Percentiles rank a stretch among this genome's conserved stretches.
These are phyloP conservation scores for Salix viminalis DNA, from an alignment of 345 rosid species.

Conservation along the genomic window DNA sequence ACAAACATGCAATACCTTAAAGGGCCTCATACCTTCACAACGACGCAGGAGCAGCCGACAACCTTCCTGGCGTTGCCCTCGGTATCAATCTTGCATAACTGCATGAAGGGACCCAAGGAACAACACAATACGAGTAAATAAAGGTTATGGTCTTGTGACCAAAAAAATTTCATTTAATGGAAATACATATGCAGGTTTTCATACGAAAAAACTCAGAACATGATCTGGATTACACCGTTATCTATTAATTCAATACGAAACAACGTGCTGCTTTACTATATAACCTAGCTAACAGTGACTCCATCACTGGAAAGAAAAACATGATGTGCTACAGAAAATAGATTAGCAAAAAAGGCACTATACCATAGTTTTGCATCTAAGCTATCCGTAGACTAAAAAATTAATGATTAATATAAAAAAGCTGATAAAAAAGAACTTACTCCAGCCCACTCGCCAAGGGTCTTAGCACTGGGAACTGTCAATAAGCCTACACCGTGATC, in stretches of 20 bases:
- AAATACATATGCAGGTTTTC: not conserved
- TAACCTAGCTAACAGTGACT: not conserved
- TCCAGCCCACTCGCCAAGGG: conserved; percentile 93
- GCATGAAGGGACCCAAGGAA: conserved; percentile 2
- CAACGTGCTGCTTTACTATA: too few relatives aligned
- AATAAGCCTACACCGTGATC: conserved; percentile 64
- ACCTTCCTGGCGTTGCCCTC: conserved; percentile 88
- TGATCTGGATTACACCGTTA: not conserved
- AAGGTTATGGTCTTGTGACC: not conserved
- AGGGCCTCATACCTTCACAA: conserved; percentile 55
- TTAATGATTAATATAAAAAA: not conserved
- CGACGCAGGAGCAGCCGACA: conserved; percentile 81
- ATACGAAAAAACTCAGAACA: not conserved
- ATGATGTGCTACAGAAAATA: not conserved
- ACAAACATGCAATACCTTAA: too few relatives aligned
- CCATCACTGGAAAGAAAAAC: not conserved
- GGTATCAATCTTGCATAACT: conserved; percentile 83
- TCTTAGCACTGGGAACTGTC: conserved; percentile 75
- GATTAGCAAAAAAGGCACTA: not conserved
- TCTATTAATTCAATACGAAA: too few relatives aligned
- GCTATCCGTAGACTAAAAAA: not conserved
- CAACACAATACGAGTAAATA: not conserved
- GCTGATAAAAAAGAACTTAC: conserved; percentile 38
- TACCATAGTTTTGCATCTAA: not conserved
- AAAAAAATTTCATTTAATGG: not conserved